Conservation (phyloP, 331 rosid genomes). For the Malus hybrid region DNA sequence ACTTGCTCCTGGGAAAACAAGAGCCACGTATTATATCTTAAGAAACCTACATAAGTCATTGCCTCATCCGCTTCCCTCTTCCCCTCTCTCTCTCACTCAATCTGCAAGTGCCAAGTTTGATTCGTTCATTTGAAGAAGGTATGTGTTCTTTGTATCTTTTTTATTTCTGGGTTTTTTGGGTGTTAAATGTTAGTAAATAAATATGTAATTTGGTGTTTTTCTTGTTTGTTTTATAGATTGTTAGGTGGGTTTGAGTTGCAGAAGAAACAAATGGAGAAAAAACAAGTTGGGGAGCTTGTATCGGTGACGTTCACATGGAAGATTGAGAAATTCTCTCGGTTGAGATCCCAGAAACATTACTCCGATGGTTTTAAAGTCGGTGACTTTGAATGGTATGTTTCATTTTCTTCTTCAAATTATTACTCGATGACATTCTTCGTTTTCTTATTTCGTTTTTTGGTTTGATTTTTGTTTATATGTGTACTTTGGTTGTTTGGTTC, state of each 20-base stretch:
- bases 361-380: background rate
- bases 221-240: background rate
- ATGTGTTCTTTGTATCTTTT: background rate
- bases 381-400: conserved; percentile 3
- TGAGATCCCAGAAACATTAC: background rate
- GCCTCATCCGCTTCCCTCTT: too few species aligned
- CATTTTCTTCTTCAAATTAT: background rate
- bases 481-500: too few species aligned
- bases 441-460: too few species aligned
- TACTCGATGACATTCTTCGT: background rate
- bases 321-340: background rate
- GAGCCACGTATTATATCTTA: too few species aligned
- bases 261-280: background rate
- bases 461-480: too few species aligned
- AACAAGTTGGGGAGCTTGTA: background rate
- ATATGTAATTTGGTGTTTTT: background rate
- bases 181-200: too few species aligned
- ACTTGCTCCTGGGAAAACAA: too few species aligned
- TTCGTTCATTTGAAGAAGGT: background rate
- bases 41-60: too few species aligned
- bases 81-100: too few species aligned
- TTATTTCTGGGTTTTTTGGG: background rate
- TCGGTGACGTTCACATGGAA: conserved; percentile 3
- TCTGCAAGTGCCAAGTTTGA: too few species aligned
- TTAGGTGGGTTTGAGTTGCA: background rate